A percentile compares a stretch with the other conserved stretches of the same genome.
Evolutionary conservation across 73 alveolate species (phyloP).

Genomic region (Loxodes magnus): DNA sequence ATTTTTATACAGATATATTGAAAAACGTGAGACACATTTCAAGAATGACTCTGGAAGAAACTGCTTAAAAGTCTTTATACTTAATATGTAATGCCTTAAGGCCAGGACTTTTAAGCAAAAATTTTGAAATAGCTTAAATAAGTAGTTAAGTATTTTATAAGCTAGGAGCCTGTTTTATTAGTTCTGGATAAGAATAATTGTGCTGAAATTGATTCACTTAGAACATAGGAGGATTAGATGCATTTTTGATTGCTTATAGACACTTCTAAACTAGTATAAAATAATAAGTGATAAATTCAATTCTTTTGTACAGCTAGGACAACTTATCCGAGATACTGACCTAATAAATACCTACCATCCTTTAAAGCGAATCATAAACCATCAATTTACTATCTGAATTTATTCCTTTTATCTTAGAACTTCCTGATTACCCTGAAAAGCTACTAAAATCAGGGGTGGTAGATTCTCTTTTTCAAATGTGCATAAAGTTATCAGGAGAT

Average conservation of each 20-base stretch:
- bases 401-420: conserved; percentile 19
- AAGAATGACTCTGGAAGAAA: conserved; percentile 56
- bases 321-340: conserved; percentile 17
- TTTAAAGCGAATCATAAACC: conserved; percentile 16
- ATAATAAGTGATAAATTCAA: background rate
- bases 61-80: conserved; percentile 43
- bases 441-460: conserved; percentile 38
- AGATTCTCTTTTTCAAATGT: too few species aligned
- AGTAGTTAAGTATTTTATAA: conserved; percentile 38
- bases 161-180: conserved; percentile 41
- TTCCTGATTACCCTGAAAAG: conserved; percentile 26
- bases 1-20: conserved; percentile 54
- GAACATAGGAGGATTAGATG: conserved; percentile 45
- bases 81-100: conserved; percentile 44
- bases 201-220: conserved; percentile 52
- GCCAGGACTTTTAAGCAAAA: conserved; percentile 49
- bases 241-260: conserved; percentile 38
- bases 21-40: conserved; percentile 39
- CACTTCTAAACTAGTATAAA: conserved; percentile 37
- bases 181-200: conserved; percentile 35
- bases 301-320: conserved; percentile 1
- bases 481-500: too few species aligned
- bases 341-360: conserved; percentile 11
- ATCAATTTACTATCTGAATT: conserved; percentile 19
- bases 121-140: conserved; percentile 38